phyloP scores from a whole-genome alignment of 2,329 filamentous ascomycete genomes.

The Paramyrothecium sp. region DNA sequence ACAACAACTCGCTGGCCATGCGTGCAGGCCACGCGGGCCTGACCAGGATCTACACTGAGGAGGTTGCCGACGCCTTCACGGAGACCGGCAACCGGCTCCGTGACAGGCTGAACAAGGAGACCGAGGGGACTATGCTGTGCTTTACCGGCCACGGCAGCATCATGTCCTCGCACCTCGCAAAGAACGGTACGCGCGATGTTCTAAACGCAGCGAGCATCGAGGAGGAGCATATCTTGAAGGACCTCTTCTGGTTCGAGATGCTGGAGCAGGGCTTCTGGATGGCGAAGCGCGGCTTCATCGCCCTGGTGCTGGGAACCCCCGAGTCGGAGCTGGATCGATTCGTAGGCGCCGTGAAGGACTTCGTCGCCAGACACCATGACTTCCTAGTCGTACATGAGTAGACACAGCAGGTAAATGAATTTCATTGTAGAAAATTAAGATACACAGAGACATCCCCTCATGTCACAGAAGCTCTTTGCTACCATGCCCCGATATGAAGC shows the following conservation, averaged over 20 bases:
- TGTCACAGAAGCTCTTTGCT: no score
- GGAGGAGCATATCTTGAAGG: constrained; percentile 29
- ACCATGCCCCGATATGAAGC: no score
- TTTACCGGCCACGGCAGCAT: constrained; percentile 36
- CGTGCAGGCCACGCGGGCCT: constrained; percentile 46
- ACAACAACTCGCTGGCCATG: constrained; percentile 65
- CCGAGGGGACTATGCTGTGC: constrained; percentile 32
- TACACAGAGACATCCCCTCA: no score
- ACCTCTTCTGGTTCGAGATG: constrained; percentile 47
- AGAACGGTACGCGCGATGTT: constrained; percentile 23
- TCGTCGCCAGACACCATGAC: constrained; percentile 25
- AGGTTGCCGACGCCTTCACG: constrained; percentile 28
- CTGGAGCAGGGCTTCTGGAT: constrained; percentile 41
- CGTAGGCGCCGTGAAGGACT: constrained; percentile 31
- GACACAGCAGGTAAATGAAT: neutral
- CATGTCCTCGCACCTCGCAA: constrained; percentile 34
- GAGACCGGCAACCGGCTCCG: constrained; percentile 26
- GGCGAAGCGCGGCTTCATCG: constrained; percentile 37
- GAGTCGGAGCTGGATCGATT: constrained; percentile 38
- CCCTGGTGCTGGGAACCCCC: constrained; percentile 37
- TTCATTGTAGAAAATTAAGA: constrained; percentile 20
- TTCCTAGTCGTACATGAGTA: constrained; percentile 8
- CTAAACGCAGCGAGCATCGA: constrained; percentile 24
- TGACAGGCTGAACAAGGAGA: constrained; percentile 24
- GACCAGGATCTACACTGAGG: constrained; percentile 30